Evolutionary conservation across 768 basidiomycete genomes (phyloP).

Genomic region (Amyloporia xantha): DNA sequence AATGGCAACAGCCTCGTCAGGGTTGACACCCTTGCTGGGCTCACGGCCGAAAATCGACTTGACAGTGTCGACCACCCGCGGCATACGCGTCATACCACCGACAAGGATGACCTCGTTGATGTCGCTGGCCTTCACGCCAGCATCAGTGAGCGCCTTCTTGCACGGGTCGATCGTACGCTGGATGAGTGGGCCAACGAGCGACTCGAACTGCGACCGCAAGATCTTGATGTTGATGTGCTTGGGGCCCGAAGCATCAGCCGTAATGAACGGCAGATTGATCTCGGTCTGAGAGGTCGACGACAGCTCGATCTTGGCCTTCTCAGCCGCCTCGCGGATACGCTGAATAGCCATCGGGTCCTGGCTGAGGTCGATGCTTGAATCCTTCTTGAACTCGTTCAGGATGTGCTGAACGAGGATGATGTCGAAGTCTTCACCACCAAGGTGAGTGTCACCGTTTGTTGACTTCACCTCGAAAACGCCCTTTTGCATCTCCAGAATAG

Average conservation of each 20-base stretch:
- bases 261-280: slow-evolving; percentile 97
- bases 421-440: slow-evolving; percentile 96
- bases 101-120: slow-evolving; percentile 97
- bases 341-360: slow-evolving; percentile 95
- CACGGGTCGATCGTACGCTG: slow-evolving; percentile 91
- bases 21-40: slow-evolving; percentile 98
- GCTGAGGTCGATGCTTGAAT: slow-evolving; percentile 72
- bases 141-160: slow-evolving; percentile 94
- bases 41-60: slow-evolving; percentile 93
- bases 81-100: slow-evolving; percentile 99
- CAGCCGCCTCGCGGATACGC: slow-evolving; percentile 97
- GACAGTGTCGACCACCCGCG: slow-evolving; percentile 89
- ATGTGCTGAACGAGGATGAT: slow-evolving; percentile 82
- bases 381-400: slow-evolving; percentile 91
- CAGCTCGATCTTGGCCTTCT: slow-evolving; percentile 99
- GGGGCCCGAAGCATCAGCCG: slow-evolving; percentile 89
- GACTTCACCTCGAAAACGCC: slow-evolving; percentile 99
- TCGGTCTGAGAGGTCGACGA: slow-evolving; percentile 95
- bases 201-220: slow-evolving; percentile 85
- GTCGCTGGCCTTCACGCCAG: slow-evolving; percentile 87
- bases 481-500: slow-evolving; percentile 98
- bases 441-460: slow-evolving; percentile 97
- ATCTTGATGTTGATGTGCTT: slow-evolving; percentile 96
- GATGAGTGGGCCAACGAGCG: slow-evolving; percentile 74
- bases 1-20: slow-evolving; percentile 98